Base-by-base conservation (phyloP, 192 early-diverging fungal genomes). In the Obelidium mucronatum region DNA sequence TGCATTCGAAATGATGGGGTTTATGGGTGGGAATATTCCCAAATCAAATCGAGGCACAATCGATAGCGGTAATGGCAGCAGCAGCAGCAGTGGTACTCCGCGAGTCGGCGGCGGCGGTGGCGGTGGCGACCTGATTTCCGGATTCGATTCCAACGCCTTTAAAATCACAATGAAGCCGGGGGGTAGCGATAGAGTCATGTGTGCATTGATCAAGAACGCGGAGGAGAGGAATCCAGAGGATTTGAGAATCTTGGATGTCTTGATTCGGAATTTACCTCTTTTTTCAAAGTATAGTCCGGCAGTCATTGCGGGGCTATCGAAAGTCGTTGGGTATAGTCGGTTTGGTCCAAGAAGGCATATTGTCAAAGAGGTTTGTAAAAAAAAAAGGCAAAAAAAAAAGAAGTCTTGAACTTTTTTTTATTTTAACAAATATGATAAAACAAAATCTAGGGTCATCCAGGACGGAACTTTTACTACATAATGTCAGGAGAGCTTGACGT, bases 401-500 rank as follows among this genome's bases (percentile, higher is more conserved):
- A n/a, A n/a, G n/a, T n/a, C n/a, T n/a, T n/a, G n/a, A n/a, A n/a
- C n/a, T n/a, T n/a, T n/a, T n/a, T n/a, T n/a, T n/a, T n/a, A n/a
- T n/a, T n/a, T n/a, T n/a, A n/a, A n/a, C n/a, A n/a, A n/a, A n/a
- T n/a, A n/a, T n/a, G n/a, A n/a, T n/a, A n/a, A n/a, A 6, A 48
- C n/a, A 59, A 0, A 59, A 59, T 59, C 24, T 36, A 33, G 63
- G 31, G 31, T 36, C 19, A 33, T 37, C 17, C 39, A 15, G 63
- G 33, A 19, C 26, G 39, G 22, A 65, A 65, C 35, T 65, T n/a
- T 26, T 65, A 65, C 35, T 65, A 39, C 63, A 37, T 65, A n/a
- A 30, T 65, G 17, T 65, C 63, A 19, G 63, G 63, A 34, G 35
- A 30, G 31, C 63, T 65, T 19, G 63, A 65, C 24, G 35, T 65